Conservation (phyloP, 345 rosid species). For the Melastoma malabathricum region DNA sequence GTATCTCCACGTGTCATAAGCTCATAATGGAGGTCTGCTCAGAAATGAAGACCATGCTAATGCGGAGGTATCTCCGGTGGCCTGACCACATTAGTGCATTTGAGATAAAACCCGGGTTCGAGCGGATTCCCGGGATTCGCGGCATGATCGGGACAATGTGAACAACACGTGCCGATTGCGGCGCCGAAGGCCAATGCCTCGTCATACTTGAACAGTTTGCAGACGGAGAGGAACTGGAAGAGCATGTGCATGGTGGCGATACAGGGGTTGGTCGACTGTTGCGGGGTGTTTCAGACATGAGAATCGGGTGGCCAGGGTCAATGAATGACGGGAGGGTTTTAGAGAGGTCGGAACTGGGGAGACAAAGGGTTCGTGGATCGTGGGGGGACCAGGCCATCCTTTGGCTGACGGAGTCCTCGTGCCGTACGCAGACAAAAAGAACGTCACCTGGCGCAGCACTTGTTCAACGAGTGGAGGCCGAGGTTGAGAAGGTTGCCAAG, state of each 20-base stretch:
- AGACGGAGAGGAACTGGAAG: conserved; percentile 39
- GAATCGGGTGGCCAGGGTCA: conserved; percentile 53
- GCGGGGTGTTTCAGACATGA: conserved; percentile 33
- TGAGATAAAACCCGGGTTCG: conserved; percentile 15
- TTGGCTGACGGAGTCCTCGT: conserved; percentile 39
- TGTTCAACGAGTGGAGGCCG: conserved; percentile 27
- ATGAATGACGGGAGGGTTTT: conserved; percentile 39
- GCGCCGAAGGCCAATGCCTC: conserved; percentile 31
- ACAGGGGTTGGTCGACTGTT: conserved; percentile 36
- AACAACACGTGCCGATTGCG: conserved; percentile 37
- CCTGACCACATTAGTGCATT: conserved; percentile 19
- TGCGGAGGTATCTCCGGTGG: conserved; percentile 41
- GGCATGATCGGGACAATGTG: conserved; percentile 36
- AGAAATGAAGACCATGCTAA: conserved; percentile 25
- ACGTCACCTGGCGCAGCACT: conserved; percentile 44
- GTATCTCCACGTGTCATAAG: conserved; percentile 49
- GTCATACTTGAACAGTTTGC: conserved; percentile 34
- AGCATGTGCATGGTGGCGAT: conserved; percentile 36
- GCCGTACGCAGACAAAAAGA: conserved; percentile 29
- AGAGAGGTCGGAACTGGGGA: conserved; percentile 31
- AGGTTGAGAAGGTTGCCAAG: conserved; percentile 15
- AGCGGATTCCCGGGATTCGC: conserved; percentile 22
- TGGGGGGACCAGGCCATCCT: conserved; percentile 26
- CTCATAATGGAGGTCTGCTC: conserved; percentile 39
- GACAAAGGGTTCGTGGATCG: conserved; percentile 24